Base-by-base conservation (phyloP, 345 rosid species). In the Eucalyptus rudis region DNA sequence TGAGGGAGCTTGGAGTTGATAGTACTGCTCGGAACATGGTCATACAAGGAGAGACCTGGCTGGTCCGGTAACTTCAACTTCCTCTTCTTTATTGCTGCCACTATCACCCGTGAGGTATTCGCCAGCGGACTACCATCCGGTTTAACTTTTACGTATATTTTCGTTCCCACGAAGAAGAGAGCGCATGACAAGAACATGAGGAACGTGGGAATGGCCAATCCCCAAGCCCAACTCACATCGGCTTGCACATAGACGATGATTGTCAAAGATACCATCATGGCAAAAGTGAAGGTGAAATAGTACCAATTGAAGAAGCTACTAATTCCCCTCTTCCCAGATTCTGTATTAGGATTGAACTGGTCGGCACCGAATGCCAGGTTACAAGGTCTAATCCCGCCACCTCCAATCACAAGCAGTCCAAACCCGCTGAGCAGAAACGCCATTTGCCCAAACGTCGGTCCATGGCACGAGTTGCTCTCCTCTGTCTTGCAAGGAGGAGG, bases 251-350 rank as follows among this genome's bases (percentile, higher is more conserved):
- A 95, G 68, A 95, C 95, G 52, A 95, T 88, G 17, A 88, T 25
- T 2, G 95, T 92, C n/a, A 92, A 56, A 12, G 96, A 91, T 20
- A 93, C 33, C 92, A 93, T 88, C 90, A 92, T 50, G 4, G 94
- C 92, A 20, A 95, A 90, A 5, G 96, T 92, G 90, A 50, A 94
- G 89, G 94, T 92, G 89, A 91, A 91, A 87, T 90, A 94, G 88
- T 92, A 95, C 95, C 95, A 95, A 50, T 95, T 94, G 92, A 94
- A 94, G 94, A 95, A 95, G 89, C 95, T 93, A 29, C 20, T 89
- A n/a, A 93, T 89, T 20, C 93, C 94, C 51, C 85, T 88, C 80
- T 91, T 92, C 25, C 96, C 96, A 0, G 93, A 91, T 66, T 89
- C 92, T 0, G 96, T 92, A 7, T 87, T 45, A 12, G 95, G 94